Base-by-base conservation (phyloP, 2,329 filamentous ascomycete genomes). In the Emericellopsis atlantica region DNA sequence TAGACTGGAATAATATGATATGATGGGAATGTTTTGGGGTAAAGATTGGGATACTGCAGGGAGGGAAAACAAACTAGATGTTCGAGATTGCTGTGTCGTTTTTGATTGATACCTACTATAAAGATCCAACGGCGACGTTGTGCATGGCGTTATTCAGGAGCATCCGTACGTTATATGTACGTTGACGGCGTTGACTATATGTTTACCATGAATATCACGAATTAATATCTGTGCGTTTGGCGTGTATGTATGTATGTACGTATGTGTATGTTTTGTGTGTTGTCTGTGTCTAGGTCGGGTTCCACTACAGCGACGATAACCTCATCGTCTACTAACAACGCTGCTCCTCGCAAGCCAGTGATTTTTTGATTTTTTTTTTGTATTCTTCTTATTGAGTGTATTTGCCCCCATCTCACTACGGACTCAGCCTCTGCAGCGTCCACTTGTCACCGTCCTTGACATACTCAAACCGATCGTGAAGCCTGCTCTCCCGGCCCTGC, bases 381-480 rank as follows among this genome's bases (percentile, higher is more conserved):
- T n/a, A n/a, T n/a, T n/a, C n/a, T n/a, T n/a, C n/a, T n/a, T n/a
- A n/a, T n/a, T n/a, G n/a, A n/a, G n/a, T n/a, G n/a, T n/a, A n/a
- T n/a, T n/a, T n/a, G n/a, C n/a, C n/a, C n/a, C n/a, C n/a, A n/a
- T n/a, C n/a, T n/a, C n/a, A n/a, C 26, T 35, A 89, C 15, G 85
- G 85, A 54, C 84, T 89, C 57, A 89, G 58, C 52, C 85, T 77
- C 51, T 86, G 72, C 50, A 92, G 62, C 53, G 62, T 73, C 84
- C 83, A 89, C 41, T 62, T 58, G 2, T 43, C 60, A 40, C 65
- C 67, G 39, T 75, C 70, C 57, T 74, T 79, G 42, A 78, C 76
- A 63, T 95, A 96, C 46, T 80, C 74, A 58, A 98, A 96, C 21
- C 92, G 81, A 69, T 98, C 92, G 64, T 98, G 92, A 60, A 98